Conservation (phyloP, 1,284 basidiomycete genomes). For the Pulveroboletus sp. region DNA sequence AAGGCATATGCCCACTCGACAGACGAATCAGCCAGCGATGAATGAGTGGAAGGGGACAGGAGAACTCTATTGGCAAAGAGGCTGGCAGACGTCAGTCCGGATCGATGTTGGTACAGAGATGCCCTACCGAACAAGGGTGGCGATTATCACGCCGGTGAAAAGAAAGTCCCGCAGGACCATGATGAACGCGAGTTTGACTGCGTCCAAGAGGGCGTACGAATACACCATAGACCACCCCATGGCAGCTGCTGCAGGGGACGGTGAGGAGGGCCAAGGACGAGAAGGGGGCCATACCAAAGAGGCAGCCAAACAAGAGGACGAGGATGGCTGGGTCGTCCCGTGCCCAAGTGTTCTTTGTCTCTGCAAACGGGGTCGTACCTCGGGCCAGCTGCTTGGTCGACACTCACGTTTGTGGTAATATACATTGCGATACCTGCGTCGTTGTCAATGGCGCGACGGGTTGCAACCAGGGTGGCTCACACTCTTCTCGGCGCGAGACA, state of each 20-base stretch:
- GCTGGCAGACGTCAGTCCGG: constrained; percentile 41
- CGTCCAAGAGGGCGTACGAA: constrained; percentile 56
- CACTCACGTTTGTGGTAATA: constrained; percentile 84
- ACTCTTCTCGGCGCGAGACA: constrained; percentile 89
- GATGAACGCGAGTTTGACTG: constrained; percentile 64
- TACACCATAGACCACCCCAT: constrained; percentile 87
- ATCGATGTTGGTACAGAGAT: not conserved
- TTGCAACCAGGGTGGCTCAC: constrained; percentile 49
- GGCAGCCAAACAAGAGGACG: constrained; percentile 77
- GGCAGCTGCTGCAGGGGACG: constrained; percentile 58
- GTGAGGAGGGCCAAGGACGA: not conserved
- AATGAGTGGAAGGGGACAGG: constrained; percentile 72
- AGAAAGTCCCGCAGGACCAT: constrained; percentile 91
- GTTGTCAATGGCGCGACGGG: constrained; percentile 15
- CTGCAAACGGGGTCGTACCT: constrained; percentile 40
- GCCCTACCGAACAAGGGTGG: constrained; percentile 76
- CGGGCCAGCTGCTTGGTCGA: not conserved
- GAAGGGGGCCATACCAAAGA: constrained; percentile 54
- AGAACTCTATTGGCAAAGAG: constrained; percentile 72
- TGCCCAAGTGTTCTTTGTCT: constrained; percentile 98
- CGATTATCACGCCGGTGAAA: constrained; percentile 68
- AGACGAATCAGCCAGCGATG: constrained; percentile 66
- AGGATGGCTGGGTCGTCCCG: constrained; percentile 94
- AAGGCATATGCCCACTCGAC: constrained; percentile 94
- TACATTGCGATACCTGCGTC: constrained; percentile 78